phyloP scores from a whole-genome alignment of 306 rosid genomes.

The Vigna reflexopilosa region DNA sequence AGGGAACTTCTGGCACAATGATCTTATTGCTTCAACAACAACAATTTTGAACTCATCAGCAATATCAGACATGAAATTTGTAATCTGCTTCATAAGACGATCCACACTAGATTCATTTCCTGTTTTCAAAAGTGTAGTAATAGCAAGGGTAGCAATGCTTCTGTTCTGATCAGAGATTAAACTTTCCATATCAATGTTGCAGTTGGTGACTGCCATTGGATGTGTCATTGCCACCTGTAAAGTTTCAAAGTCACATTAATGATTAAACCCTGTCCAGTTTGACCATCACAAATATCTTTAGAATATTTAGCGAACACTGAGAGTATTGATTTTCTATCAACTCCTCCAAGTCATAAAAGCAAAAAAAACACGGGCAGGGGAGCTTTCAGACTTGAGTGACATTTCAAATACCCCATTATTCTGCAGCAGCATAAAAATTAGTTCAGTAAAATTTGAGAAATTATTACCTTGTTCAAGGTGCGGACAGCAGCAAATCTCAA shows the following conservation, averaged over 20 bases:
- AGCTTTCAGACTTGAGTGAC: constrained; percentile 6
- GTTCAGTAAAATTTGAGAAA: constrained; percentile 29
- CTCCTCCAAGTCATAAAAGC: constrained; percentile 22
- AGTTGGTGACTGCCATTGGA: constrained; percentile 97
- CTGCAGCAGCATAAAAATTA: constrained; percentile 10
- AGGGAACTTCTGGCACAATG: constrained; percentile 93
- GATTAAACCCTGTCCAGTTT: constrained; percentile 28
- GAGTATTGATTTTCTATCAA: constrained; percentile 33
- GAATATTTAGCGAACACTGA: constrained; percentile 15
- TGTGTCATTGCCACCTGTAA: constrained; percentile 97
- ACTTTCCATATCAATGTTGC: constrained; percentile 99
- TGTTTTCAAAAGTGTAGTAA: constrained; percentile 96
- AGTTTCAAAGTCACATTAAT: constrained; percentile 37
- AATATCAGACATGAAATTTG: constrained; percentile 97
- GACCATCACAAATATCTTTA: constrained; percentile 30
- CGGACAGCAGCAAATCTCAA: constrained; percentile 99
- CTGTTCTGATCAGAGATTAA: constrained; percentile 93
- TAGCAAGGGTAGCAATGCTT: constrained; percentile 98
- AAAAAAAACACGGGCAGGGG: constrained; percentile 3
- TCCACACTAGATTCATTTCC: constrained; percentile 99
- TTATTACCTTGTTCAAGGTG: constrained; percentile 86
- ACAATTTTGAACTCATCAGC: constrained; percentile 99
- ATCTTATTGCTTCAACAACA: constrained; percentile 97
- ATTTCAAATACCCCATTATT: constrained; percentile 33
- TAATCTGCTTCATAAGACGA: constrained; percentile 97